Conservation (phyloP, 257 asterid genomes). For the Linderniella brevidens region DNA sequence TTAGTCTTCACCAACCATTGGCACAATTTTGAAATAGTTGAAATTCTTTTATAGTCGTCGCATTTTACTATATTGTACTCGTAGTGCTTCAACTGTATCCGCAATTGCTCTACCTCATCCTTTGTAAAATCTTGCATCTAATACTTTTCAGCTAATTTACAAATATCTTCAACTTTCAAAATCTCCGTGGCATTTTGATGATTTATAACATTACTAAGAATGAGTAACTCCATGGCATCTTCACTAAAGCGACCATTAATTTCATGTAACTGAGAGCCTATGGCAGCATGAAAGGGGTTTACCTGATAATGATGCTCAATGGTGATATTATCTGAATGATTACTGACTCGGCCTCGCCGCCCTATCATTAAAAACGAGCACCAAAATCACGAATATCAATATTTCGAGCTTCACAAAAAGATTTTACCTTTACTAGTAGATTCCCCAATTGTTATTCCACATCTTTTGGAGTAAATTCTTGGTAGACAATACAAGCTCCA, state of each 20-base stretch:
- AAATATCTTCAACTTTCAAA: no score
- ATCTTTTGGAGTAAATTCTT: background rate
- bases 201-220: no score
- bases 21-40: background rate
- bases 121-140: no score
- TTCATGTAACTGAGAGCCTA: no score
- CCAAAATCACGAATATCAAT: background rate
- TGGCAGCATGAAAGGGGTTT: no score
- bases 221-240: no score
- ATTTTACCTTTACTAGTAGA: background rate
- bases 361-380: background rate
- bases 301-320: background rate
- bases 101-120: no score
- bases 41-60: background rate
- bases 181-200: no score
- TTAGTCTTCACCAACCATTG: background rate
- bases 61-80: no score
- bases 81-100: no score
- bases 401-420: background rate
- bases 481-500: background rate
- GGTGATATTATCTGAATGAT: background rate
- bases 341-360: background rate
- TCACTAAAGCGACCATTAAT: no score
- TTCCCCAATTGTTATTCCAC: background rate
- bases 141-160: no score